phyloP scores from a whole-genome alignment of 768 basidiomycete species.

The Boletus tomentosulus region DNA sequence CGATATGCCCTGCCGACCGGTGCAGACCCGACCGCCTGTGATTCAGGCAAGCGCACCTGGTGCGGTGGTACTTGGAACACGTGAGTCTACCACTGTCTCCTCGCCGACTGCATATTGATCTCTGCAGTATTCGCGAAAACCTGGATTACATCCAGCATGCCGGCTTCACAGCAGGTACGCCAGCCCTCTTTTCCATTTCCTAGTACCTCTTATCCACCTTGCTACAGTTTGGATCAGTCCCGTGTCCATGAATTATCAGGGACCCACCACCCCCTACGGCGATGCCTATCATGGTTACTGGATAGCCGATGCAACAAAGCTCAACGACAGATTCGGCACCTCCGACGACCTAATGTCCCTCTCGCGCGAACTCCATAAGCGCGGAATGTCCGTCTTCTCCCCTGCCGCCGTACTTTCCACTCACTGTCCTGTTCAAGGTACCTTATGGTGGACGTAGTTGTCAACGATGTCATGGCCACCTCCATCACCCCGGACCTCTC shows the following conservation, averaged over 20 bases:
- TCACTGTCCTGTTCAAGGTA: constrained; percentile 38
- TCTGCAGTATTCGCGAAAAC: neutral
- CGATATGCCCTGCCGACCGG: neutral
- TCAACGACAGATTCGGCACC: neutral
- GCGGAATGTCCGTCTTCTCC: neutral
- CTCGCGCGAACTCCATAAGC: neutral
- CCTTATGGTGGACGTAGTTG: constrained; percentile 82
- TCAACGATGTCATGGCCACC: constrained; percentile 81
- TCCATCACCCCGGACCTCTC: constrained; percentile 61
- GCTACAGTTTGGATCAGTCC: neutral
- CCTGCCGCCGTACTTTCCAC: too few species aligned
- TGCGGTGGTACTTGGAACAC: neutral
- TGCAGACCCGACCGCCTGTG: neutral
- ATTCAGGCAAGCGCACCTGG: neutral
- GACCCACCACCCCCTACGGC: neutral
- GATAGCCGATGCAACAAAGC: neutral
- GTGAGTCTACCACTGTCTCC: neutral
- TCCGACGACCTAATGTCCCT: neutral
- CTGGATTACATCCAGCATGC: neutral
- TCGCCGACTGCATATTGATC: neutral
- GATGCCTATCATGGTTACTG: neutral
- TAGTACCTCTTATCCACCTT: neutral
- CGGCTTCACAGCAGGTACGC: neutral
- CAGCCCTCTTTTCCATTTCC: neutral
- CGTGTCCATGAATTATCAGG: neutral